Conservation (phyloP, 805 yeast genomes). For the Komagataella phaffii region DNA sequence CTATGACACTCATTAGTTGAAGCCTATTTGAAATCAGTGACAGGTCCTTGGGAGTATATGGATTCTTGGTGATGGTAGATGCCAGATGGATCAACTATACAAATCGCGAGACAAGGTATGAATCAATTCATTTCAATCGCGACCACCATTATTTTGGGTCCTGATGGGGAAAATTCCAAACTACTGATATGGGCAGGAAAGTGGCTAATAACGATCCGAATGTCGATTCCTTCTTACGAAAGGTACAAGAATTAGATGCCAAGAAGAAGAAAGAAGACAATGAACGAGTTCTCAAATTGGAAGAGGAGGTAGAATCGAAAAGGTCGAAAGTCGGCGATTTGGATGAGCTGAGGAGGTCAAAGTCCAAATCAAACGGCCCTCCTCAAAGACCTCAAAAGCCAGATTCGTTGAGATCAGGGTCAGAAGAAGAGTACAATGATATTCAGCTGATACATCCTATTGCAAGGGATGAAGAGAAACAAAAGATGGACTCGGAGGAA, state of each 20-base stretch:
- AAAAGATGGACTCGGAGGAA: neutral
- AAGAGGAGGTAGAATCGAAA: conserved; percentile 4
- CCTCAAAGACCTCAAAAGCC: conserved; percentile 3
- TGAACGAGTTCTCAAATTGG: conserved; percentile 3
- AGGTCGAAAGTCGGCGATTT: conserved; percentile 1
- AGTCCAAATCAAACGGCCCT: neutral
- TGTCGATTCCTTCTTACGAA: conserved; percentile 5
- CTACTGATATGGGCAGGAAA: neutral
- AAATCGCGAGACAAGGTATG: neutral
- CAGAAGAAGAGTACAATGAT: neutral
- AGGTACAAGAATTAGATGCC: conserved; percentile 6
- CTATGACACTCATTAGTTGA: neutral
- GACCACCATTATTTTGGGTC: neutral
- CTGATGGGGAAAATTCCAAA: neutral
- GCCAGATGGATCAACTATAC: neutral
- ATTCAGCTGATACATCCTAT: conserved; percentile 7
- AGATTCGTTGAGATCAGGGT: neutral
- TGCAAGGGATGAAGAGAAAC: conserved; percentile 6
- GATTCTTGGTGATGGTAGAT: neutral
- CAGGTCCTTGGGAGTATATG: no score
- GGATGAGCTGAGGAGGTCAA: neutral
- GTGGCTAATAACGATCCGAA: conserved; percentile 3
- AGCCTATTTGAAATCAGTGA: no score
- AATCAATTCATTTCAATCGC: neutral
- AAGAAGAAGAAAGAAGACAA: conserved; percentile 5